Base-by-base conservation (phyloP, 129 eudicot species). In the Pseudognaphalium luteoalbum region DNA sequence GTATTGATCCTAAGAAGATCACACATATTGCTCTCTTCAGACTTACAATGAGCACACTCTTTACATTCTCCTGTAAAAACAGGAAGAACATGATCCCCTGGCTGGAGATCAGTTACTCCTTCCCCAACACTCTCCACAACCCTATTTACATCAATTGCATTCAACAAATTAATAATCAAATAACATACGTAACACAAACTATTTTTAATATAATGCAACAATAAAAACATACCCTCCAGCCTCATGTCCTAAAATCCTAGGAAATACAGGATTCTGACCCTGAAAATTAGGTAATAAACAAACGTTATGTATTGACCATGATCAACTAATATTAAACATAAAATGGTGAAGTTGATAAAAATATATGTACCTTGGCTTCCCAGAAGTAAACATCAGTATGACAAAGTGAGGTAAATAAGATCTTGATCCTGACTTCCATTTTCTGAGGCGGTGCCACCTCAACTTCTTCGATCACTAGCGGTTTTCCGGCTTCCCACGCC, bases 81-180 rank as follows among this genome's bases (percentile, higher is more conserved):
- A 0, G 98, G 98, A 22, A 92, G 98, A 4, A 92, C 96, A 76
- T 89, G 91, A 72, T 92, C 98, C 66, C 96, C 98, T 4, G 90
- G 90, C 22, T 50, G 66, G 4, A 92, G 87, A 41, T 89, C 96
- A 0, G 86, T 88, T 47, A 92, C 96, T 5, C 98, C 98, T 74
- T 92, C 96, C n/a, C 96, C 97, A 30, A 92, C 90, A 76, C 96
- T 87, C 82, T 92, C 96, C 85, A 89, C 96, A 78, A 92, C 79
- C 82, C 96, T 89, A 68, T 37, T n/a, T n/a, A n/a, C 2, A n/a
- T 37, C 2, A 75, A 12, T 44, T 2, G 64, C 59, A 57, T n/a
- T 7, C 4, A 64, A 50, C 52, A 33, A 19, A 51, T 50, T 6
- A 42, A 22, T 0, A 29, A 62, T 7, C 30, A 10, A 30, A 25